phyloP scores from a whole-genome alignment of 495 filamentous ascomycete species.

The Daldinia concentrica region DNA sequence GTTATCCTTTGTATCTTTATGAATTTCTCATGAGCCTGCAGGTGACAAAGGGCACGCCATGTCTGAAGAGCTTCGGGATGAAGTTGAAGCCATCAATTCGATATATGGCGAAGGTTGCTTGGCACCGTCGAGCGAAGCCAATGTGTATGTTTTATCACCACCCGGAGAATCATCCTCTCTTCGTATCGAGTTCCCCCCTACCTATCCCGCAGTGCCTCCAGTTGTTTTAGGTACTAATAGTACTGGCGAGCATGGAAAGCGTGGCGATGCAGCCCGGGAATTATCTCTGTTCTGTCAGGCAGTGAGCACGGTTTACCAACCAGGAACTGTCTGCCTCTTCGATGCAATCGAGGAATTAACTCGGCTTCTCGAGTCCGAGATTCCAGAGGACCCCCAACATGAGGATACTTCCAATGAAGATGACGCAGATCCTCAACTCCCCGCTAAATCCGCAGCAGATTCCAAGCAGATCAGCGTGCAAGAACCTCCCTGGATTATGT shows the following conservation, averaged over 20 bases:
- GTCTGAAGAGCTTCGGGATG: constrained; percentile 82
- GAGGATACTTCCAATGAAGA: constrained; percentile 28
- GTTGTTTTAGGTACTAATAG: constrained; percentile 73
- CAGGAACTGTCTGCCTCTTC: constrained; percentile 85
- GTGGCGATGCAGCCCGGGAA: constrained; percentile 74
- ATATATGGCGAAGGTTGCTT: constrained; percentile 84
- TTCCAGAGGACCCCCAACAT: constrained; percentile 29
- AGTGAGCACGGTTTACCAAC: constrained; percentile 69
- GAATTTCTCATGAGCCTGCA: not conserved
- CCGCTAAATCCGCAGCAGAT: not conserved
- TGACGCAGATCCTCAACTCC: constrained; percentile 8
- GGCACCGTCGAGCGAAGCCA: constrained; percentile 42
- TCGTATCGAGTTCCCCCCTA: constrained; percentile 70
- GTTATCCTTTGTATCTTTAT: not conserved
- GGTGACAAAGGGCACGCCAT: constrained; percentile 49
- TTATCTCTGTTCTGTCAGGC: constrained; percentile 72
- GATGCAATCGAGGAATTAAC: constrained; percentile 78
- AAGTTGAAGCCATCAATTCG: constrained; percentile 89
- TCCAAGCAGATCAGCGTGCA: constrained; percentile 24
- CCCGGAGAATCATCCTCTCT: constrained; percentile 62
- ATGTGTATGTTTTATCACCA: constrained; percentile 62
- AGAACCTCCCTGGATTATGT: constrained; percentile 75
- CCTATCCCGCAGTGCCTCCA: constrained; percentile 78
- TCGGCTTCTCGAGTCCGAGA: constrained; percentile 41
- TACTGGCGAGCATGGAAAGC: constrained; percentile 63